Base-by-base conservation (phyloP, 306 rosid species). In the Prunus mume region DNA sequence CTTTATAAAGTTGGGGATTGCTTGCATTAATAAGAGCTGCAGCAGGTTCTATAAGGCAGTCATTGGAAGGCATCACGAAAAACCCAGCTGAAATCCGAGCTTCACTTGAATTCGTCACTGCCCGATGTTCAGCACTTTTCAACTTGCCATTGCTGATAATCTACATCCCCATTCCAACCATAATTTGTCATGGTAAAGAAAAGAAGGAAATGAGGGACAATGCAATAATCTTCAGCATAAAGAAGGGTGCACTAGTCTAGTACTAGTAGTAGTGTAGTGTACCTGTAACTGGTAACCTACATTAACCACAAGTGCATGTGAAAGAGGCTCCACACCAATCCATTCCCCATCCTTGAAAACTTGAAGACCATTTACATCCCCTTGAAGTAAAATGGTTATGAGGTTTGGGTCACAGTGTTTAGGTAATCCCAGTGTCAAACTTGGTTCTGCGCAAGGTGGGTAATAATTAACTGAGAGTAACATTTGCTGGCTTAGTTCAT, bases 321-420 rank as follows among this genome's bases (percentile, higher is more conserved):
- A 80, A 82, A 88, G 71, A 55, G 92, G 91, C 0, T 83, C 45
- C 69, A 88, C 77, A 10, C 3, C 77, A 70, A 90, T 75, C 92
- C 96, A 88, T 76, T 85, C 60, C 2, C 68, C 85, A 76, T 85
- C 89, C 47, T 83, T 85, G 45, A 79, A 85, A 64, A 90, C 83
- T 73, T 88, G 89, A 22, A 83, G 75, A 18, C 86, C 78, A 65
- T 55, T 24, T 45, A 75, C 71, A 73, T 83, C 74, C 46, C 60
- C 79, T 56, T 74, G 78, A 11, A 78, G 83, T 55, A 82, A 66
- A 20, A 74, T 3, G 9, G 71, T 83, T 65, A 74, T 32, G 24
- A 79, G 74, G 32, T 65, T 64, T 41, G 64, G 70, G 71, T 78
- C 80, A 57, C 74, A 45, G 63, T 82, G 86, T 73, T 82, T 82